Evolutionary conservation across 306 rosid species (phyloP).

Genomic region (Gynostemma pentaphyllum): DNA sequence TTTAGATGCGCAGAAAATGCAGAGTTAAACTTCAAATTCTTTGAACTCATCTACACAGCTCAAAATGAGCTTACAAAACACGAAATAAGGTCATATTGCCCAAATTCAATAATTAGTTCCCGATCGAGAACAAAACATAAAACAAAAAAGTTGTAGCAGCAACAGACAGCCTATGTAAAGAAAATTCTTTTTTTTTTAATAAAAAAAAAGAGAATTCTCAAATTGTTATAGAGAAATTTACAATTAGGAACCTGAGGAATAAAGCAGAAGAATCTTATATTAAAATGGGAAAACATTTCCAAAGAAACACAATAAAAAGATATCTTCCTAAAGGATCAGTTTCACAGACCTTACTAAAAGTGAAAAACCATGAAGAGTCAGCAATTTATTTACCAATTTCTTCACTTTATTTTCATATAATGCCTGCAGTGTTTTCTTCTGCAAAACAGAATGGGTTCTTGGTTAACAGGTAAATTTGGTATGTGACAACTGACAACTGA

Average conservation of each 20-base stretch:
- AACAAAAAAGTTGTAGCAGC: background rate
- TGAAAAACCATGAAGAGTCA: conserved; percentile 49
- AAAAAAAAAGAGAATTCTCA: background rate
- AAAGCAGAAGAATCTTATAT: background rate
- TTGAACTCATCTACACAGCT: background rate
- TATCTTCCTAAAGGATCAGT: background rate
- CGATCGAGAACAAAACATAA: no score
- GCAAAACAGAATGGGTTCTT: conserved; percentile 26
- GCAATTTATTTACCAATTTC: conserved; percentile 54
- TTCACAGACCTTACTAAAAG: conserved; percentile 56
- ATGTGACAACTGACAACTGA: no score
- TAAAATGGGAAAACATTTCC: background rate
- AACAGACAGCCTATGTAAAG: no score
- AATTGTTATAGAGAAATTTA: background rate
- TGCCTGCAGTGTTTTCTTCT: conserved; percentile 64
- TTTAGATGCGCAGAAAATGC: background rate
- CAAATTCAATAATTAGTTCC: background rate
- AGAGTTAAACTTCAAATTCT: background rate
- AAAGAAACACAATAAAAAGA: background rate
- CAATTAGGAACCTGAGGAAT: background rate
- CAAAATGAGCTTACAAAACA: background rate
- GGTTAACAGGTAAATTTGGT: conserved; percentile 8
- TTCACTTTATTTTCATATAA: conserved; percentile 66
- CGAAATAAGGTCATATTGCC: background rate
- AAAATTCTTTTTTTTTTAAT: no score